phyloP scores from a whole-genome alignment of 345 rosid species.

The Carallia brachiata region DNA sequence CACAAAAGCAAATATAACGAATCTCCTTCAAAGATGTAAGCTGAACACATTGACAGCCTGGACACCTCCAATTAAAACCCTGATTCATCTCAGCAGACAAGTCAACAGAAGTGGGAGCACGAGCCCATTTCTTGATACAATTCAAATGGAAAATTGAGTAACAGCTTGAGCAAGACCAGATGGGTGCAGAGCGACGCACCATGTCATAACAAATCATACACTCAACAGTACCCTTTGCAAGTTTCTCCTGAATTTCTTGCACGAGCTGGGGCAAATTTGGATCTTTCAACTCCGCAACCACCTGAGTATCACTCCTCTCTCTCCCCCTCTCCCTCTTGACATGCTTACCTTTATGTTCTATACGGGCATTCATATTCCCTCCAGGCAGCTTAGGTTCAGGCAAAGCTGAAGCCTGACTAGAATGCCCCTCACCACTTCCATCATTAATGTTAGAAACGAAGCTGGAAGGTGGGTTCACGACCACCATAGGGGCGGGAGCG shows the following conservation, averaged over 20 bases:
- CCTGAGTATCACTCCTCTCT: constrained; percentile 32
- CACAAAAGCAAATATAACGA: constrained; percentile 75
- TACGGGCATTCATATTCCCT: constrained; percentile 29
- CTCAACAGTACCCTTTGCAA: constrained; percentile 64
- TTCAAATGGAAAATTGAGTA: constrained; percentile 86
- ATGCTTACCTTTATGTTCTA: constrained; percentile 29
- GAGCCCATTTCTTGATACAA: constrained; percentile 96
- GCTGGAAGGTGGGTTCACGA: constrained; percentile 19
- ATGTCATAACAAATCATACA: constrained; percentile 97
- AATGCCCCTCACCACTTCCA: constrained; percentile 12
- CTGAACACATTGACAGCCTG: constrained; percentile 94
- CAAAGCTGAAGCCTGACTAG: constrained; percentile 11
- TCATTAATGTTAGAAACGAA: constrained; percentile 20
- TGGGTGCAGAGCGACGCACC: constrained; percentile 70
- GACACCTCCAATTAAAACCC: constrained; percentile 95
- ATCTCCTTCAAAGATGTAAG: constrained; percentile 71
- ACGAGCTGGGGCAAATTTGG: constrained; percentile 78
- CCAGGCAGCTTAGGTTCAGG: constrained; percentile 32
- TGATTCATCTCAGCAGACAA: constrained; percentile 72
- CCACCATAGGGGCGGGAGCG: constrained; percentile 22
- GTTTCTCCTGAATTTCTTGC: constrained; percentile 90
- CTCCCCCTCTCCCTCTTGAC: constrained; percentile 37
- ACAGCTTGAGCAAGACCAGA: constrained; percentile 97
- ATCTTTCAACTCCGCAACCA: constrained; percentile 34
- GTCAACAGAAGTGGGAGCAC: constrained; percentile 87